Evolutionary conservation across 306 rosid species (phyloP).

Genomic region (Vigna mungo): DNA sequence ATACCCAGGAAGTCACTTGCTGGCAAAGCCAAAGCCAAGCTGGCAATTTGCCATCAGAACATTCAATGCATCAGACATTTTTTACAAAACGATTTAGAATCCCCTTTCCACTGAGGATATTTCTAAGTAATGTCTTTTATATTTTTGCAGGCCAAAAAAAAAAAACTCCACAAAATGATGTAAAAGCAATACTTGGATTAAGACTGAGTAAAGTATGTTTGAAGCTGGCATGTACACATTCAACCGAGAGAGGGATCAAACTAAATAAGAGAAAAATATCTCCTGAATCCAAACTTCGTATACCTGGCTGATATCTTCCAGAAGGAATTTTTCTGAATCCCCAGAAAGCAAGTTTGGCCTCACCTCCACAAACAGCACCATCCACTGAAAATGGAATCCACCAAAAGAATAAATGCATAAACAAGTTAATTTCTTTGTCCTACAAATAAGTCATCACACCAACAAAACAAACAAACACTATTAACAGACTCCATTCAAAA

Average conservation of each 20-base stretch:
- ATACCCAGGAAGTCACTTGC: conserved; percentile 20
- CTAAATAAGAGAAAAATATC: not conserved
- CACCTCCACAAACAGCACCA: conserved; percentile 79
- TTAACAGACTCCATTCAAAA: not conserved
- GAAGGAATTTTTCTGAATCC: conserved; percentile 83
- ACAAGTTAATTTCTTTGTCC: not conserved
- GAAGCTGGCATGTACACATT: too few species aligned
- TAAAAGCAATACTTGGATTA: not conserved
- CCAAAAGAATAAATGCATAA: conserved; percentile 13
- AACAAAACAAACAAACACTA: conserved; percentile 24
- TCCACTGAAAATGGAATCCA: conserved; percentile 69
- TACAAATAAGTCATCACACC: conserved; percentile 10
- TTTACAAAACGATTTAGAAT: too few species aligned
- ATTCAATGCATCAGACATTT: too few species aligned
- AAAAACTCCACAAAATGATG: conserved; percentile 3
- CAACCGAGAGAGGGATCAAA: too few species aligned
- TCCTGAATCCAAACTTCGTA: conserved; percentile 7
- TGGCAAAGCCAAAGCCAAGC: not conserved
- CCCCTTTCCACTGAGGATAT: too few species aligned
- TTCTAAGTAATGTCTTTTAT: not conserved
- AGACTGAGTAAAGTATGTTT: not conserved
- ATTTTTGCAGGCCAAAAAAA: conserved; percentile 13
- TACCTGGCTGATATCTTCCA: conserved; percentile 88
- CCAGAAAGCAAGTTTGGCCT: conserved; percentile 91
- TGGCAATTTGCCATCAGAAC: too few species aligned